Evolutionary conservation across 1,284 basidiomycete species (phyloP).

Genomic region (Farysia itapuensis): DNA sequence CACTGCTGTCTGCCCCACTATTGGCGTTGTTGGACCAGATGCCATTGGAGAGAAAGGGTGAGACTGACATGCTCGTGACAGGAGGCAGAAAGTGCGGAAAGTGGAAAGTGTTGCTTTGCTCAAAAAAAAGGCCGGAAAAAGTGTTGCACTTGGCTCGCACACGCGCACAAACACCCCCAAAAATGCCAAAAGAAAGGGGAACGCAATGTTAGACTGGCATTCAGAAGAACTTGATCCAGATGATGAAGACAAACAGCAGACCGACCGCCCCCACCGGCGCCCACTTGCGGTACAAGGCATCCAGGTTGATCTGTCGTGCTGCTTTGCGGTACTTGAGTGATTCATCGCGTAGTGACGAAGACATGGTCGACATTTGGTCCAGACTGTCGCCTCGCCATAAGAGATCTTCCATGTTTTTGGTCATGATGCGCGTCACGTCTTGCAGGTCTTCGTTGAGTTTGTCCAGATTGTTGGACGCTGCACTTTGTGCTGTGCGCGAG

Average conservation of each 20-base stretch:
- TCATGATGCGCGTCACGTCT: slow-evolving; percentile 98
- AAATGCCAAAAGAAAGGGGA: too few relatives aligned
- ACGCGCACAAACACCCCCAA: too few relatives aligned
- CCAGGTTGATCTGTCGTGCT: slow-evolving; percentile 88
- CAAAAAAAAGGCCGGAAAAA: too few relatives aligned
- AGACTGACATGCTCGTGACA: too few relatives aligned
- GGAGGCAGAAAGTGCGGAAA: too few relatives aligned
- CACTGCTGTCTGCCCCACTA: slow-evolving; percentile 1
- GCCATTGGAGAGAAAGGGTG: slow-evolving; percentile 30
- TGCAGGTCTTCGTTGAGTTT: slow-evolving; percentile 92
- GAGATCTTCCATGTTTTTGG: slow-evolving; percentile 99
- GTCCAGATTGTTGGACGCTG: slow-evolving; percentile 72
- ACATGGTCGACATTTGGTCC: slow-evolving; percentile 92
- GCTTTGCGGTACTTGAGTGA: slow-evolving; percentile 97
- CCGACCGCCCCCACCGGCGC: slow-evolving; percentile 67
- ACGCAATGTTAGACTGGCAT: too few relatives aligned
- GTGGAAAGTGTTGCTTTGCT: too few relatives aligned
- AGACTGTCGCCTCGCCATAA: slow-evolving; percentile 95
- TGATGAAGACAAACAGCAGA: slow-evolving; percentile 71
- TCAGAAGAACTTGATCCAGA: slow-evolving; percentile 82
- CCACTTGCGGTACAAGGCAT: slow-evolving; percentile 92
- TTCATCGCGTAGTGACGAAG: slow-evolving; percentile 93
- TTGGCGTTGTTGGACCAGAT: slow-evolving; percentile 24
- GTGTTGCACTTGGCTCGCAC: too few relatives aligned
- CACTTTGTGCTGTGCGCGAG: slow-evolving; percentile 78